Evolutionary conservation across 495 filamentous ascomycete species (phyloP).

Genomic region (Apodospora peruviana): DNA sequence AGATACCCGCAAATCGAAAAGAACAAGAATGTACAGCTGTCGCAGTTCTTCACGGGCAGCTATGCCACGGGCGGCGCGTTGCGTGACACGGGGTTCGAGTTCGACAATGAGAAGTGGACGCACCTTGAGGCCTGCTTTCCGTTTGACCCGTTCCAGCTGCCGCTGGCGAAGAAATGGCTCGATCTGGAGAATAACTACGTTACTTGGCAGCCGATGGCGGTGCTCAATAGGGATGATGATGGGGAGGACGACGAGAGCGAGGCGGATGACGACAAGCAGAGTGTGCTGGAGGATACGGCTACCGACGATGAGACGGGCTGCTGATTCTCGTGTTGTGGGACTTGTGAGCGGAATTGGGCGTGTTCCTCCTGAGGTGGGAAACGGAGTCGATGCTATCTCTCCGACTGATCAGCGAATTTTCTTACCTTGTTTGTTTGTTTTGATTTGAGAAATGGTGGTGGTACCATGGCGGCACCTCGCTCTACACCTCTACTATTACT

Average conservation of each 20-base stretch:
- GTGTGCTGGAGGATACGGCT: slow-evolving; percentile 42
- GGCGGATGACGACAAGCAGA: slow-evolving; percentile 40
- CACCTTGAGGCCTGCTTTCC: slow-evolving; percentile 92
- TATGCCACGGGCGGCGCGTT: slow-evolving; percentile 43
- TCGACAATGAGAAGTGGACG: slow-evolving; percentile 61
- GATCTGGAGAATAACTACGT: slow-evolving; percentile 73
- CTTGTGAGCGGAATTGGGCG: too few relatives aligned
- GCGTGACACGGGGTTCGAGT: slow-evolving; percentile 59
- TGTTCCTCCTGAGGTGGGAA: too few relatives aligned
- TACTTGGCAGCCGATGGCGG: slow-evolving; percentile 73
- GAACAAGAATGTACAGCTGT: slow-evolving; percentile 77
- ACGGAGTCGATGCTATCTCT: too few relatives aligned
- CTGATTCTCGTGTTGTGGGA: too few relatives aligned
- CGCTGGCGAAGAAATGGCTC: slow-evolving; percentile 72
- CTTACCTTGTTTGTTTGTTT: too few relatives aligned
- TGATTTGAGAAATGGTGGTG: too few relatives aligned
- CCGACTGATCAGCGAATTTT: too few relatives aligned
- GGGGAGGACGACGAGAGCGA: slow-evolving; percentile 40
- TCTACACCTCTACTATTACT: too few relatives aligned
- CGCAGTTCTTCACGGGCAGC: slow-evolving; percentile 46
- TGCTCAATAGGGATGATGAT: slow-evolving; percentile 48
- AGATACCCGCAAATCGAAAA: slow-evolving; percentile 74
- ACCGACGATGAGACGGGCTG: slow-evolving; percentile 40
- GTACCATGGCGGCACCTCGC: too few relatives aligned
- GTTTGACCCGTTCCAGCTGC: slow-evolving; percentile 92